A percentile compares a stretch with the other conserved stretches of the same genome.
Conservation (phyloP, 2,329 filamentous ascomycete genomes). For the Endothia cerciana region DNA sequence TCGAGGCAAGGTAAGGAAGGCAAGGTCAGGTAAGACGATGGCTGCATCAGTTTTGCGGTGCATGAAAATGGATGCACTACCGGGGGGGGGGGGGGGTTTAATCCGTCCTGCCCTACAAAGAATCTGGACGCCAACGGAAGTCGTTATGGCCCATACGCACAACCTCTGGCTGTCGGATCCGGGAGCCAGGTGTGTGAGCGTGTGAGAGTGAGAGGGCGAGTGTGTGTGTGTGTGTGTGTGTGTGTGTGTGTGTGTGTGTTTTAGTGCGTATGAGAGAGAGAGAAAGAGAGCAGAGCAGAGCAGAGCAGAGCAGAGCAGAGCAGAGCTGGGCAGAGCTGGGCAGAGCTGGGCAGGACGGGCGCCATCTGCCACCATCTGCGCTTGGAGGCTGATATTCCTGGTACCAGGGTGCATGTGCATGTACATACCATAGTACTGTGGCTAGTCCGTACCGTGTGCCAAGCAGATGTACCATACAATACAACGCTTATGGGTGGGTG, state of each 20-base stretch:
- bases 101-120: too few species aligned
- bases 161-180: too few species aligned
- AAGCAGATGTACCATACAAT: too few species aligned
- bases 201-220: too few species aligned
- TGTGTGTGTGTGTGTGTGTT: background rate
- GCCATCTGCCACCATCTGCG: conserved; percentile 4
- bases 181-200: background rate
- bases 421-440: background rate
- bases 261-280: background rate
- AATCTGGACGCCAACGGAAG: too few species aligned
- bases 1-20: too few species aligned
- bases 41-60: too few species aligned
- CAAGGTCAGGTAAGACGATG: too few species aligned
- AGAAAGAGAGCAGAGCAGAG: background rate
- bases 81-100: background rate
- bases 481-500: too few species aligned
- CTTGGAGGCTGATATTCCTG: conserved; percentile 22
- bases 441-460: background rate
- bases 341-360: conserved; percentile 1
- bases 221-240: background rate
- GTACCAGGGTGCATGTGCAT: conserved; percentile 4
- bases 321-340: background rate
- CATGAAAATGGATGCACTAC: too few species aligned
- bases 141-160: too few species aligned
- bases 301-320: too few species aligned